Base-by-base conservation (phyloP, 176 grass and related monocot genomes). In the Bolboschoenus planiculmis region DNA sequence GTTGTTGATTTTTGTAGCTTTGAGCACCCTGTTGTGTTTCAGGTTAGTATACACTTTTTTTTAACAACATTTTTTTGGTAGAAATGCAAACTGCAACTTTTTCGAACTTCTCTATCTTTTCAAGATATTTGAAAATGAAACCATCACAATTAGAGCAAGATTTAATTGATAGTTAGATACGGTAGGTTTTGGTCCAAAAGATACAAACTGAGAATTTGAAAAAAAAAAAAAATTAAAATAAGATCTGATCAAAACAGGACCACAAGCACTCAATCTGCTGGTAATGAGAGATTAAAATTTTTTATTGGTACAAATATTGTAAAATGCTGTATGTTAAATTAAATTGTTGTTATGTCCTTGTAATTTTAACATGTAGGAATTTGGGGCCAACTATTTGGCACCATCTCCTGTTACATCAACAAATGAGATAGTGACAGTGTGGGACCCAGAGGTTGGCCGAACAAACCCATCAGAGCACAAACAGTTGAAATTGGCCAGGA, bases 391-490 rank as follows among this genome's bases (percentile, higher is more conserved):
- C 75, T 94, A 92, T 78, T 90, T 91, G 84, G 84, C 84, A 75
- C 82, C 90, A 1, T 67, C 82, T 51, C 90, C 95, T 63, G 84
- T 93, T 43, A 92, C 92, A 16, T 85, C 90, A 40, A 91, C 88
- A n/a, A 98, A 98, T 51, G 88, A 94, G 37, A 89, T 98, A 89
- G 95, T 98, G 83, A 91, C 82, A 20, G 88, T 94, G 71, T 94
- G 90, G 89, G 95, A 94, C 83, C 90, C 95, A 68, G 90, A 94
- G 86, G 87, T 94, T 54, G 92, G 92, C 87, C 83, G 88, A 78
- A 98, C 88, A 68, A 98, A 98, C 86, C 90, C 92, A 79, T 98
- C 95, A 77, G 92, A 94, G 82, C 95, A 94, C 78, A 94, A 98
- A 59, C 95, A 98, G 74, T 82, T 94, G 77, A 97, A 94, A 76